These are phyloP conservation scores for Nitzschia sp. DNA, from an alignment of 108 stramenopile genomes.

Conservation along the genomic window DNA sequence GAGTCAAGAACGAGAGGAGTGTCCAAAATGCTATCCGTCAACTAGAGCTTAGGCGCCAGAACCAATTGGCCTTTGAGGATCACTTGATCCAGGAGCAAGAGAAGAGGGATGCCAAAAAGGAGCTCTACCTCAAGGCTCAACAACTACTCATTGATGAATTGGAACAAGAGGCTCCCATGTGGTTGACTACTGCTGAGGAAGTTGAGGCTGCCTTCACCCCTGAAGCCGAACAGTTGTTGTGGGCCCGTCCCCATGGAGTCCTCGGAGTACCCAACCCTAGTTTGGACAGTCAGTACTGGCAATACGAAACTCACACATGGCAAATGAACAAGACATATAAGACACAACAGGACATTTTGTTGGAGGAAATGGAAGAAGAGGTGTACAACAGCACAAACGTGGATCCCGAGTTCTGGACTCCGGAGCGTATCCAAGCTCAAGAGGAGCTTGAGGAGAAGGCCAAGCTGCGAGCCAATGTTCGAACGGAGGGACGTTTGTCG, in stretches of 20 bases:
- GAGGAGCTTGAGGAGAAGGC: constrained; percentile 65
- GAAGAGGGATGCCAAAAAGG: constrained; percentile 52
- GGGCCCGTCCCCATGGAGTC: constrained; percentile 63
- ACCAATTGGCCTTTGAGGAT: constrained; percentile 55
- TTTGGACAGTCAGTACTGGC: constrained; percentile 77
- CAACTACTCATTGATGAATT: constrained; percentile 72
- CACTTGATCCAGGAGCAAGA: constrained; percentile 57
- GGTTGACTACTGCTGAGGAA: constrained; percentile 80
- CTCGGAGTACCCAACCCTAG: constrained; percentile 74
- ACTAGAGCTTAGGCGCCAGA: constrained; percentile 45
- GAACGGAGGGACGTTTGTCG: constrained; percentile 58
- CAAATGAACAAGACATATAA: constrained; percentile 68
- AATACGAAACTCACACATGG: constrained; percentile 75
- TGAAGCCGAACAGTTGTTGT: constrained; percentile 64
- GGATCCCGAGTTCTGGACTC: constrained; percentile 67
- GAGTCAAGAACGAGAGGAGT: constrained; percentile 63
- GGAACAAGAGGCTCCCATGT: constrained; percentile 70
- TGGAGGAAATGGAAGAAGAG: constrained; percentile 62
- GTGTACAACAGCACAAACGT: constrained; percentile 68
- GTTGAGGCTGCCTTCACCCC: constrained; percentile 74
- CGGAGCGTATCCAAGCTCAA: constrained; percentile 51
- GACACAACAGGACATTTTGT: constrained; percentile 53
- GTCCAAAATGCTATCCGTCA: constrained; percentile 58
- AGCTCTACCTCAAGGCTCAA: constrained; percentile 49
- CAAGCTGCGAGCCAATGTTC: constrained; percentile 68